Evolutionary conservation across 2,329 filamentous ascomycete species (phyloP), one percentile per base, ranked within the genome.

Genomic region (Phymatotrichopsis omnivora): DNA sequence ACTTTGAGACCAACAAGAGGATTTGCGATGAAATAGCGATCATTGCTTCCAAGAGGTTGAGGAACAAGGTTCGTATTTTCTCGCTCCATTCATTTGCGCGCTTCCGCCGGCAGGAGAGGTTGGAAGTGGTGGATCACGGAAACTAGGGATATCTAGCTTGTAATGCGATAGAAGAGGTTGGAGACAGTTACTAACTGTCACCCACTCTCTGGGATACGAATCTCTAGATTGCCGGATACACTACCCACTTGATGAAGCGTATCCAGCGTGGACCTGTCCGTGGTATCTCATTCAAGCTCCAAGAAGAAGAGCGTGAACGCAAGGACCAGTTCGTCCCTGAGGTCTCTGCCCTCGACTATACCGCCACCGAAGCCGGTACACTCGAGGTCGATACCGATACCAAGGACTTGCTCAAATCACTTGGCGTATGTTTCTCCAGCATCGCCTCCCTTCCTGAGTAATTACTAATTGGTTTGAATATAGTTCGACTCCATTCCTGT

Each of bases 291-390:
- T 98, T 98, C 87, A 98, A 98, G 80, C 85, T 98, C 54, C 91
- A 98, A 75, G 91, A 98, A 76, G 91, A 98, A 77, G 91, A 98
- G 82, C 85, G 91, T 78, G 91, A 98, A 76, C 83, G 91, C 69
- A 98, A 98, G 84, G 91, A 98, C 76, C 91, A 98, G 77, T 98
- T 95, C 76, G 91, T 98, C 59, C 91, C 91, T 65, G 91, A 98
- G 74, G 77, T 98, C 62, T 98, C 93, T 53, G 91, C 91, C 66
- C 83, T 98, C 67, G 91, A 98, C 78, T 93, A 95, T 75, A 80
- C 82, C 65, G 85, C 94, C 77, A 78, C 77, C 68, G 91, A 96
- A 75, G 82, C 73, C 66, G 91, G 91, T 64, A 81, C 87, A 70
- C 78, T 98, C 63, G 89, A 96, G 63, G 83, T 94, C 65, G 91